A percentile compares a stretch with the other conserved stretches of the same genome.
These are phyloP conservation scores for Letharia lupina DNA, from an alignment of 495 filamentous ascomycete genomes.

Conservation along the genomic window DNA sequence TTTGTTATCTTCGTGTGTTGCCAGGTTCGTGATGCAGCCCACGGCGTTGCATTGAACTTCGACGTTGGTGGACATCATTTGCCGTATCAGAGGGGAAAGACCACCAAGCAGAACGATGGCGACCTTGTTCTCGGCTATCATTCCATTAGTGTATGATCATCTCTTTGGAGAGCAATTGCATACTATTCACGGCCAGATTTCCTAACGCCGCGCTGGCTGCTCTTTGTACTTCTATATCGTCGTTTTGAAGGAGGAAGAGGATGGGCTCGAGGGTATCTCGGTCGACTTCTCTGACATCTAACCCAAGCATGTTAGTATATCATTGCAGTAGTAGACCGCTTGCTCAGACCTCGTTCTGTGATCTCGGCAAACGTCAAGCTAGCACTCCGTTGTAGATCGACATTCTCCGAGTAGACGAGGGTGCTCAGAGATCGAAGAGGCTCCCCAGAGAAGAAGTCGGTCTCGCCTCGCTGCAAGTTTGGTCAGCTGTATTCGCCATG, in stretches of 20 bases:
- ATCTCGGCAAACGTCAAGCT: conserved; percentile 99
- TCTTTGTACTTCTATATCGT: conserved; percentile 93
- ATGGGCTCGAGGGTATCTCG: conserved; percentile 92
- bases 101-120: conserved; percentile 88
- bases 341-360: conserved; percentile 76
- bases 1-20: conserved; percentile 98
- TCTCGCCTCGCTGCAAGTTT: conserved; percentile 68
- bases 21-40: conserved; percentile 95
- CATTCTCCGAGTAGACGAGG: conserved; percentile 95
- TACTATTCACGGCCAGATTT: conserved; percentile 95
- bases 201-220: conserved; percentile 93
- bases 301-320: conserved; percentile 5
- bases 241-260: conserved; percentile 85
- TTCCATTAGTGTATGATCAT: conserved; percentile 37
- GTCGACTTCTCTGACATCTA: conserved; percentile 95
- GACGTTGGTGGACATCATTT: conserved; percentile 98
- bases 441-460: conserved; percentile 96
- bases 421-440: conserved; percentile 92
- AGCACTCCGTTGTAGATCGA: conserved; percentile 94
- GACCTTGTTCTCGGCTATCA: conserved; percentile 91
- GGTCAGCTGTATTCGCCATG: conserved; percentile 19
- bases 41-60: conserved; percentile 99
- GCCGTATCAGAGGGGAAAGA: conserved; percentile 82
- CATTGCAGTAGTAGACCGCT: neutral
- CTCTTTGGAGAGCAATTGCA: conserved; percentile 27